Evolutionary conservation across 345 rosid species (phyloP), one percentile per base, ranked within the genome.

Genomic region (Alliaria petiolata): DNA sequence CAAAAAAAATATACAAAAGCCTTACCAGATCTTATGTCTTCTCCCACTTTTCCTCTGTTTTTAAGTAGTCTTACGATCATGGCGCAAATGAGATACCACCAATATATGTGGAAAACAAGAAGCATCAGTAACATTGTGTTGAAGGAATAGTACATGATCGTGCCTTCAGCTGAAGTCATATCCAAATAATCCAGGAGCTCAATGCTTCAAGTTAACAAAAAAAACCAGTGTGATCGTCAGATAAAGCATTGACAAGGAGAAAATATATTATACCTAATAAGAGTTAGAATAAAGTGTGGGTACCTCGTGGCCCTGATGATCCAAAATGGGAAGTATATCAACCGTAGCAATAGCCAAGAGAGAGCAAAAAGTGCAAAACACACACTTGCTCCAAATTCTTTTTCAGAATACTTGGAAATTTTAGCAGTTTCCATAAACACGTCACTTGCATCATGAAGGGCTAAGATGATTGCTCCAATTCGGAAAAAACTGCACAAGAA

Each of bases 1-100:
- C 26, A n/a, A n/a, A n/a, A n/a, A 44, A 61, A 47, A 61, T 13
- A 14, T 28, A 40, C n/a, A 56, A 36, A 73, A 55, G 55, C 42
- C 84, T 83, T 71, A 95, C 99, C 99, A 13, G 95, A 89, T 92
- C 99, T 89, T 69, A 95, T 92, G 76, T 92, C 98, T 81, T 92
- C 98, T 47, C 96, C 99, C 3, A 95, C 92, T 82, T 80, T 75
- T 82, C 99, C 98, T 55, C 89, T 87, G 81, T 95, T 95, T 76
- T 83, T 80, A 28, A 92, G 86, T 62, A 89, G 96, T 83, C 84
- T 86, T 74, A 35, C 80, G 55, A 92, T 89, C 99, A 92, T 95
- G 33, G 91, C 77, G 69, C 79, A 89, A 54, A 95, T 95, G 65
- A 95, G 93, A 80, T 78, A 60, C 99, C 98, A 95, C 99, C 99